Evolutionary conservation across 225 moss, liverwort and hornwort species (phyloP).

Genomic region (Thuidium tamariscinum): DNA sequence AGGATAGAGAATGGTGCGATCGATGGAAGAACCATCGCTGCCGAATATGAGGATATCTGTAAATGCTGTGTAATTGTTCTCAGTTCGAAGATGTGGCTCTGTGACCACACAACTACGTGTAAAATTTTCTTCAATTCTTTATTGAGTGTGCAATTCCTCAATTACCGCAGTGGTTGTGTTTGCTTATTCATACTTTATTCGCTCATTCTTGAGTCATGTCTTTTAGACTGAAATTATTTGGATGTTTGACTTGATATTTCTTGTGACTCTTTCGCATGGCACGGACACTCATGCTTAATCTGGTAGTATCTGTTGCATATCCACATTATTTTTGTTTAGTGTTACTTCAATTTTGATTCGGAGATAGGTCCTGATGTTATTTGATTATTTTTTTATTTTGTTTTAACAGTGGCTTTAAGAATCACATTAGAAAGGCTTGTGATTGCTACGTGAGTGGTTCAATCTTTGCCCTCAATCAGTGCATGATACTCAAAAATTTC

Average conservation of each 20-base stretch:
- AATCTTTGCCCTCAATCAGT: neutral
- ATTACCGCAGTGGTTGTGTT: neutral
- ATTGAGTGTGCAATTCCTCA: neutral
- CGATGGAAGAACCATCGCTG: conserved; percentile 58
- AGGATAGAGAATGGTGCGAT: conserved; percentile 71
- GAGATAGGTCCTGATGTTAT: neutral
- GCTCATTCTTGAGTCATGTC: no score
- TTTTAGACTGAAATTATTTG: neutral
- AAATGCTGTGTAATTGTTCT: conserved; percentile 7
- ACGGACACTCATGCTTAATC: neutral
- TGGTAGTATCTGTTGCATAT: neutral
- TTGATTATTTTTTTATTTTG: neutral
- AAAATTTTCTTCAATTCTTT: neutral
- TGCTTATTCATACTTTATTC: neutral
- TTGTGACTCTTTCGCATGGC: neutral
- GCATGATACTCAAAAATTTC: no score
- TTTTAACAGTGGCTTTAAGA: neutral
- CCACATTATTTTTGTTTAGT: neutral
- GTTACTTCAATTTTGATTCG: neutral
- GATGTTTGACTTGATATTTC: neutral
- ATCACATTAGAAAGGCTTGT: neutral
- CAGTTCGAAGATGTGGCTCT: neutral
- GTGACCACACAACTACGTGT: neutral
- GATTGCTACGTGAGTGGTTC: neutral
- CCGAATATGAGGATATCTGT: conserved; percentile 79